phyloP scores from a whole-genome alignment of 1,284 basidiomycete species.

The Fistulinella cinereoalba region DNA sequence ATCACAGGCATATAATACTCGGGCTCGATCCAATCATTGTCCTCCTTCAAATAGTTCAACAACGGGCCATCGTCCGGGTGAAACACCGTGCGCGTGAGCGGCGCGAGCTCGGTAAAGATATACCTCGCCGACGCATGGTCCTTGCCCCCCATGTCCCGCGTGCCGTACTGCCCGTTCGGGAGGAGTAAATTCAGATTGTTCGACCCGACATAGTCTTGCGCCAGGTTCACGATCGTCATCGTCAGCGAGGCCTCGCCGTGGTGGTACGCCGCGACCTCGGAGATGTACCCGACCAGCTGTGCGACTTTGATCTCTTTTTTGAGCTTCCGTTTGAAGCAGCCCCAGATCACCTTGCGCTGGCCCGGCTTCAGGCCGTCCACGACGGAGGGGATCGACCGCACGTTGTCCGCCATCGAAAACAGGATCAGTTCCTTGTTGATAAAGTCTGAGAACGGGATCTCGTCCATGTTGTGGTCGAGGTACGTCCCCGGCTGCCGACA shows the following conservation, averaged over 20 bases:
- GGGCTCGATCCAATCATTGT: constrained; percentile 88
- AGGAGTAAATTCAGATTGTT: constrained; percentile 93
- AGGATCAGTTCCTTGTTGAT: constrained; percentile 98
- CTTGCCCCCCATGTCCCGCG: constrained; percentile 86
- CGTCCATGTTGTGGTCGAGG: constrained; percentile 85
- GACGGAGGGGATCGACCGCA: constrained; percentile 92
- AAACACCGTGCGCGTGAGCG: constrained; percentile 80
- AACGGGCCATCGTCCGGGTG: constrained; percentile 85
- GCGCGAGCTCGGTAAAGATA: constrained; percentile 85
- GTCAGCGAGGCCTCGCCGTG: constrained; percentile 91
- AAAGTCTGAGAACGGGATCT: constrained; percentile 91
- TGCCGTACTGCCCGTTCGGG: constrained; percentile 97
- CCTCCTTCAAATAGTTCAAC: constrained; percentile 84
- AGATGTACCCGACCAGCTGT: constrained; percentile 93
- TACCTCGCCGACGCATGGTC: constrained; percentile 97
- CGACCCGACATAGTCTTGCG: constrained; percentile 93
- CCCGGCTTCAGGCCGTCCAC: constrained; percentile 98
- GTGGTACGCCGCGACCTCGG: constrained; percentile 94
- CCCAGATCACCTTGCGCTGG: constrained; percentile 96
- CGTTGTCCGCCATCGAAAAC: constrained; percentile 99
- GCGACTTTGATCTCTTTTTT: constrained; percentile 95
- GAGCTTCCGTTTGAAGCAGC: constrained; percentile 92
- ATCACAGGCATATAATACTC: constrained; percentile 93
- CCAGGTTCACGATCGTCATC: constrained; percentile 90
- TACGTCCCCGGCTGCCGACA: constrained; percentile 84